Conservation (phyloP, 192 early-diverging fungal genomes). For the Phlyctochytrium planicorne region DNA sequence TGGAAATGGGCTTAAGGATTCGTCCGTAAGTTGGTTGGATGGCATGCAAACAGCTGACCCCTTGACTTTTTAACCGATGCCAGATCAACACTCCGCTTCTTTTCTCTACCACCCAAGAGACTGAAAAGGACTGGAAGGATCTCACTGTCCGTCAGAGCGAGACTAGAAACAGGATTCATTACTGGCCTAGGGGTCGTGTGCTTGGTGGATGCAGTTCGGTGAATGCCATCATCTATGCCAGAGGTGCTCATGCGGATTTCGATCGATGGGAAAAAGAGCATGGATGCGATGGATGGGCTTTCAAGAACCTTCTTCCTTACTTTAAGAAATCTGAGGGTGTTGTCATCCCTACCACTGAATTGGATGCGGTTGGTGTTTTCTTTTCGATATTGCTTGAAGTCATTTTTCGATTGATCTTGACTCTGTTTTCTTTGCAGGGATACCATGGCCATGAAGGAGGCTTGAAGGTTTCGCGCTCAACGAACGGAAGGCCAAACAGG, state of each 20-base stretch:
- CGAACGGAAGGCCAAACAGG: neutral
- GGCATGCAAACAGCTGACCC: too few relatives aligned
- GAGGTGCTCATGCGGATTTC: conserved; percentile 18
- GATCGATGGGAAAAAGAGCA: conserved; percentile 15
- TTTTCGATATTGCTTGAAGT: too few relatives aligned
- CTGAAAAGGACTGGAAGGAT: conserved; percentile 17
- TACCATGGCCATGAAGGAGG: conserved; percentile 12
- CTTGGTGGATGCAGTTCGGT: conserved; percentile 13
- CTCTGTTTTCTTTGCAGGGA: conserved; percentile 14
- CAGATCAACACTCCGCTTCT: conserved; percentile 22
- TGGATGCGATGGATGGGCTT: conserved; percentile 22
- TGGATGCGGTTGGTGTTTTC: conserved; percentile 5
- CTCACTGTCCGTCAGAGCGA: neutral
- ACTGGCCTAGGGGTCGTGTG: conserved; percentile 16
- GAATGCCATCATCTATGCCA: conserved; percentile 21
- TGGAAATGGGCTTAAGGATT: conserved; percentile 24
- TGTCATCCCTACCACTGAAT: neutral
- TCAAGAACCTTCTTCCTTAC: conserved; percentile 16
- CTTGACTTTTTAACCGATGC: too few relatives aligned
- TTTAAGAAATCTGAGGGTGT: conserved; percentile 17
- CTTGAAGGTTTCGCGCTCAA: conserved; percentile 11
- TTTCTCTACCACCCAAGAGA: conserved; percentile 9
- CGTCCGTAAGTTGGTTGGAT: too few relatives aligned
- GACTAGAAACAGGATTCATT: conserved; percentile 7
- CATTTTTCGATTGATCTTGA: too few relatives aligned